Percentiles rank a stretch among this genome's conserved stretches.
These are phyloP conservation scores for Dioscorea dumetorum DNA, from an alignment of 106 monocot genomes.

Conservation along the genomic window DNA sequence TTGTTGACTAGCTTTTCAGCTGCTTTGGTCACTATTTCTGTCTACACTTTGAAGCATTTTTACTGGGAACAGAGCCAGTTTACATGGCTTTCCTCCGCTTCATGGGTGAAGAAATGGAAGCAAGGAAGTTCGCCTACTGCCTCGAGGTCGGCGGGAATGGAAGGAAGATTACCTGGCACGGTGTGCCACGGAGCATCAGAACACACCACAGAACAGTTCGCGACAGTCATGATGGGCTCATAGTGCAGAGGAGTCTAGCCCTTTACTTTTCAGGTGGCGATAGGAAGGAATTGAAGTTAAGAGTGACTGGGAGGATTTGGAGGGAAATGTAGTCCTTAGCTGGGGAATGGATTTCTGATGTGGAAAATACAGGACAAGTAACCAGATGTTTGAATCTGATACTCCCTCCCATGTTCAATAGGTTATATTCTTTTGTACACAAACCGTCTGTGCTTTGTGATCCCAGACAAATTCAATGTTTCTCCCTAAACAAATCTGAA, in stretches of 20 bases:
- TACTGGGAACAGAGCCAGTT: slow-evolving; percentile 2
- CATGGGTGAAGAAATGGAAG: slow-evolving; percentile 13
- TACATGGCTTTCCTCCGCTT: slow-evolving; percentile 16
- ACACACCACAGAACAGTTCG: slow-evolving; percentile 8
- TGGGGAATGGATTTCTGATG: no score
- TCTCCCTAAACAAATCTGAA: no score
- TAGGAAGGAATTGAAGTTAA: slow-evolving; percentile 11
- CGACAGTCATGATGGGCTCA: slow-evolving; percentile 11
- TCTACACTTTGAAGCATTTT: slow-evolving; percentile 14
- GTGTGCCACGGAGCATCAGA: slow-evolving; percentile 13
- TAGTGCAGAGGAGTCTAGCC: slow-evolving; percentile 11
- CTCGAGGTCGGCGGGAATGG: slow-evolving; percentile 13
- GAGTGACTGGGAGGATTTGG: slow-evolving; percentile 18
- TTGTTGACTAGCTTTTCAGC: background rate
- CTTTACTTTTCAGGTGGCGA: slow-evolving; percentile 11
- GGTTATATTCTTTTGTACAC: no score
- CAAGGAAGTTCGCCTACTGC: slow-evolving; percentile 13
- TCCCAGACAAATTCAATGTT: no score
- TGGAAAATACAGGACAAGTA: no score
- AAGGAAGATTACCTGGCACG: slow-evolving; percentile 10
- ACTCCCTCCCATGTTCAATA: no score
- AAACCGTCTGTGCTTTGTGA: no score
- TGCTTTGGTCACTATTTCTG: slow-evolving; percentile 19
- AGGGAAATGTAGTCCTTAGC: background rate
- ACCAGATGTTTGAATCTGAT: no score